phyloP scores from a whole-genome alignment of 2,329 filamentous ascomycete species.

The Colletotrichum incanum region DNA sequence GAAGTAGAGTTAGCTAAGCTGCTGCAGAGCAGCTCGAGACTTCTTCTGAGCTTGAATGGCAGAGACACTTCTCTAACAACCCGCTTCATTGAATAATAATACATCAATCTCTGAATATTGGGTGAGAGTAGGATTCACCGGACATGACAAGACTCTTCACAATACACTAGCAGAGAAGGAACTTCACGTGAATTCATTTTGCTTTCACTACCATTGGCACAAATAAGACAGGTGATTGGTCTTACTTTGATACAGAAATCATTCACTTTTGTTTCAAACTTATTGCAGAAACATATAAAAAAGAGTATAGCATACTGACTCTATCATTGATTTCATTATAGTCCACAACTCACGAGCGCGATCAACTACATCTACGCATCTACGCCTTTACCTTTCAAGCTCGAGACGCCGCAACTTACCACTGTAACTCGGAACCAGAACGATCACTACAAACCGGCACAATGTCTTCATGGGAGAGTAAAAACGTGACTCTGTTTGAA shows the following conservation, averaged over 20 bases:
- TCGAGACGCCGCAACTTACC: background rate
- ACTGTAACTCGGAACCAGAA: too few relatives aligned
- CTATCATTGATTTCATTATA: background rate
- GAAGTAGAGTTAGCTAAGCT: background rate
- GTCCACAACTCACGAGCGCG: background rate
- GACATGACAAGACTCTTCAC: background rate
- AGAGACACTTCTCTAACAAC: background rate
- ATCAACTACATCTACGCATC: background rate
- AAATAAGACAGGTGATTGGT: fast-evolving
- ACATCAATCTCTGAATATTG: background rate
- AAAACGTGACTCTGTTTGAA: background rate
- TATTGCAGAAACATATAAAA: background rate
- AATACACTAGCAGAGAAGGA: background rate
- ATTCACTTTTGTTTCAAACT: background rate
- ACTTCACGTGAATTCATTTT: background rate
- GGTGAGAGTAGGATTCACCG: background rate
- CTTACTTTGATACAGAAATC: too few relatives aligned
- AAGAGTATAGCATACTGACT: too few relatives aligned
- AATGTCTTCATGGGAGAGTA: slow-evolving; percentile 9
- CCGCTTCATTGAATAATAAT: background rate
- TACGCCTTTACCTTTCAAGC: too few relatives aligned
- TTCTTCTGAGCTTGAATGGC: background rate
- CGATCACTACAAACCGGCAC: too few relatives aligned
- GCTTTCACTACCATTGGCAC: too few relatives aligned
- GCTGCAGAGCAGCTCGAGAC: background rate